phyloP scores from a whole-genome alignment of 169 alveolate species.

The Eimeria acervulina region DNA sequence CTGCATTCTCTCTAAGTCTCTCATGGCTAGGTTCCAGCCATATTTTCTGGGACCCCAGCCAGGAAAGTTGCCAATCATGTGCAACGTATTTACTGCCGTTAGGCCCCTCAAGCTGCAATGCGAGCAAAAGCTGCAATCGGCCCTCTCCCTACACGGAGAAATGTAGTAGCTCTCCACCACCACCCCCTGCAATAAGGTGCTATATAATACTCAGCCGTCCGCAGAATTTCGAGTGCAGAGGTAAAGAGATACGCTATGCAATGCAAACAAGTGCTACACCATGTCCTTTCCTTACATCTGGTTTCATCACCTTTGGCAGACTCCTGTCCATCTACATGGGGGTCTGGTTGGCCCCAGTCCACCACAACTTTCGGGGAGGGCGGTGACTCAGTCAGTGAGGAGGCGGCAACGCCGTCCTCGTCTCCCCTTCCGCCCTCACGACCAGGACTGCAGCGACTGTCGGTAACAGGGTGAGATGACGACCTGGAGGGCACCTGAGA shows the following conservation, averaged over 20 bases:
- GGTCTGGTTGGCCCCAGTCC: constrained; percentile 7
- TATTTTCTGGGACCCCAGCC: background rate
- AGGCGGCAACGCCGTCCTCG: background rate
- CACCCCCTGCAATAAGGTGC: background rate
- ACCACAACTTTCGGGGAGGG: background rate
- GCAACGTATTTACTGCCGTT: background rate
- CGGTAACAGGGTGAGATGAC: background rate
- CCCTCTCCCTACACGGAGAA: background rate
- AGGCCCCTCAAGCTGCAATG: background rate
- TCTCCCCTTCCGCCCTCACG: background rate
- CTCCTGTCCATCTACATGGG: background rate
- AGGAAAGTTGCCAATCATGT: background rate
- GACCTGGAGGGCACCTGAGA: background rate
- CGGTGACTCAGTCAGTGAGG: background rate
- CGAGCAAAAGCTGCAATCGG: background rate
- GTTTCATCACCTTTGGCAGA: background rate
- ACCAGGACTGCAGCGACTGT: background rate
- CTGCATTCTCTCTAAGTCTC: background rate
- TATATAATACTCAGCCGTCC: background rate
- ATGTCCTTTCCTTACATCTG: background rate
- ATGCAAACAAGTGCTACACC: background rate
- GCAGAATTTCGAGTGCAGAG: background rate
- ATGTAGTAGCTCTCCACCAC: background rate
- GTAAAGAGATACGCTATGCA: background rate
- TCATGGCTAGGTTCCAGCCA: background rate